phyloP scores from a whole-genome alignment of 179 eudicot genomes.

The Nepenthes alata region DNA sequence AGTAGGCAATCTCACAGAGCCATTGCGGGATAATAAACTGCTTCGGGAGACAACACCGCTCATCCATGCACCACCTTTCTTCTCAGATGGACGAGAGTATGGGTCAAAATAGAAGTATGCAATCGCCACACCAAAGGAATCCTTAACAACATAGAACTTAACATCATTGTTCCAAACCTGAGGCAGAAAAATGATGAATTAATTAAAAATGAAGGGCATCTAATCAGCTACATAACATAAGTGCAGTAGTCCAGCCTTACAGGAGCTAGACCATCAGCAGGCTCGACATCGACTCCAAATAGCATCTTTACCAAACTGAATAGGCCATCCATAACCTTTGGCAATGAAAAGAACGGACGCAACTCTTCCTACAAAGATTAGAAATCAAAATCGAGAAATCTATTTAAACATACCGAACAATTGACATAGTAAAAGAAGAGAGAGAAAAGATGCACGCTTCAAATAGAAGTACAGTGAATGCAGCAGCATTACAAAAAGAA shows the following conservation, averaged over 20 bases:
- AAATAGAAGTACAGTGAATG: too few species aligned
- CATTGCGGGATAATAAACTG: conserved; percentile 61
- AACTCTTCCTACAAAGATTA: conserved; percentile 57
- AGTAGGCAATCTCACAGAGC: conserved; percentile 84
- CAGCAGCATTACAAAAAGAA: too few species aligned
- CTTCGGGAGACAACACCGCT: conserved; percentile 84
- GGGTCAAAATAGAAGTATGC: conserved; percentile 98
- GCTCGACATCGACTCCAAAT: conserved; percentile 58
- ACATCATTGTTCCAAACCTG: conserved; percentile 96
- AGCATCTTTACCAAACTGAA: conserved; percentile 78
- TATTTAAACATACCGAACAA: too few species aligned
- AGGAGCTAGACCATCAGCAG: conserved; percentile 93
- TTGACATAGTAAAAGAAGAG: too few species aligned
- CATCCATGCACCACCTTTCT: conserved; percentile 99
- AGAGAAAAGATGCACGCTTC: too few species aligned
- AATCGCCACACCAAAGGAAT: conserved; percentile 57
- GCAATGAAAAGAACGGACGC: conserved; percentile 94
- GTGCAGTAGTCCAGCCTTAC: conserved; percentile 27
- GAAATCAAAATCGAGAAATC: background rate
- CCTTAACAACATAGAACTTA: conserved; percentile 71
- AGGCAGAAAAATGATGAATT: conserved; percentile 1
- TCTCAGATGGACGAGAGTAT: conserved; percentile 95
- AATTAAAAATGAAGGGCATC: conserved; percentile 3
- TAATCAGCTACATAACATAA: background rate
- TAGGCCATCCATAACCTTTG: conserved; percentile 97